phyloP scores from a whole-genome alignment of 305 asterid genomes.

The Stenogyne calaminthoides region DNA sequence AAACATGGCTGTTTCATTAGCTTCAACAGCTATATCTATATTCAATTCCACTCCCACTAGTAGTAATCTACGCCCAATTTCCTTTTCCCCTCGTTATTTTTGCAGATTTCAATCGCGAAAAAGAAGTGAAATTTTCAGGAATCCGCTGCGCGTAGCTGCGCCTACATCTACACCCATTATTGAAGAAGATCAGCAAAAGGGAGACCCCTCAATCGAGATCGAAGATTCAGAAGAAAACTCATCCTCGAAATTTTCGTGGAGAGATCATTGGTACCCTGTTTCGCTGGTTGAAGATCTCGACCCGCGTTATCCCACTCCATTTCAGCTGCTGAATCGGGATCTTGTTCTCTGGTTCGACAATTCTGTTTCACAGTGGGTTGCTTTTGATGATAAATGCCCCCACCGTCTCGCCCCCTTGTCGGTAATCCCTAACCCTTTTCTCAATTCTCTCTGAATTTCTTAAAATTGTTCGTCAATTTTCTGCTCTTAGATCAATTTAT shows the following conservation, averaged over 20 bases:
- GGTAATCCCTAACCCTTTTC: slow-evolving; percentile 36
- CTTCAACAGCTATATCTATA: slow-evolving; percentile 36
- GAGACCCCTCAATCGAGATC: slow-evolving; percentile 33
- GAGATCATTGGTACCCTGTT: slow-evolving; percentile 98
- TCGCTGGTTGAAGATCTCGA: slow-evolving; percentile 92
- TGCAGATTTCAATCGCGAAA: slow-evolving; percentile 25
- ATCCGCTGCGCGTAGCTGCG: slow-evolving; percentile 57
- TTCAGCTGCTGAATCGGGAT: slow-evolving; percentile 90
- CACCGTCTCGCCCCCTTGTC: slow-evolving; percentile 98
- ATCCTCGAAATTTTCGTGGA: slow-evolving; percentile 77
- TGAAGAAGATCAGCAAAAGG: slow-evolving; percentile 39
- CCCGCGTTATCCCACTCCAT: slow-evolving; percentile 78
- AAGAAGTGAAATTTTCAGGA: slow-evolving; percentile 28
- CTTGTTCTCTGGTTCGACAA: slow-evolving; percentile 91
- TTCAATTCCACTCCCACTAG: slow-evolving; percentile 24
- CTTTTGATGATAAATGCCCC: slow-evolving; percentile 97
- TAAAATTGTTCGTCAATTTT: neutral
- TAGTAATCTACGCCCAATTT: slow-evolving; percentile 14
- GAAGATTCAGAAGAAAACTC: slow-evolving; percentile 55
- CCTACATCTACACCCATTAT: slow-evolving; percentile 53
- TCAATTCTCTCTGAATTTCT: neutral
- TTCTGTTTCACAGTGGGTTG: slow-evolving; percentile 79
- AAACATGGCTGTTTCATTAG: slow-evolving; percentile 43
- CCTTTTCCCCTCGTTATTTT: slow-evolving; percentile 29
- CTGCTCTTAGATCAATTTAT: neutral